These are phyloP conservation scores for Quercus wislizeni DNA, from an alignment of 306 rosid genomes.

Conservation along the genomic window DNA sequence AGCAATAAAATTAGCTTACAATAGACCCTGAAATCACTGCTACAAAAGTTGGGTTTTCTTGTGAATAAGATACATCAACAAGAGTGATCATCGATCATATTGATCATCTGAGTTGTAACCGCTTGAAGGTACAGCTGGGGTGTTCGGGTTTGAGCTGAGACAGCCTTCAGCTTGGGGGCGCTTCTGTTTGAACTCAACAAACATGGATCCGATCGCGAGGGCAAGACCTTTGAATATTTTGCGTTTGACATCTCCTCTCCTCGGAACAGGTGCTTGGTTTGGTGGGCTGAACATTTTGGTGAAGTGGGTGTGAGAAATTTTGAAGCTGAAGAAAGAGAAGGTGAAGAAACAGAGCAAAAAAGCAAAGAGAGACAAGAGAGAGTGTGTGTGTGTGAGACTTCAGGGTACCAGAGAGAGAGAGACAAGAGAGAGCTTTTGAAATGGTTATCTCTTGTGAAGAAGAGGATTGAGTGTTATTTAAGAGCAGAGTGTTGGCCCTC, in stretches of 20 bases:
- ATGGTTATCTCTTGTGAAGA: no score
- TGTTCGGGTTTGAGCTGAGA: slow-evolving; percentile 15
- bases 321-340: neutral
- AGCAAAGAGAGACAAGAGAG: no score
- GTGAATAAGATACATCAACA: no score
- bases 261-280: slow-evolving; percentile 13
- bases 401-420: neutral
- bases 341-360: neutral
- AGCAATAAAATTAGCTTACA: neutral
- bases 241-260: slow-evolving; percentile 40
- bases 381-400: fast-evolving
- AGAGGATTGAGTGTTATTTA: neutral
- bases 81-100: no score
- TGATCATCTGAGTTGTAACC: slow-evolving; percentile 1
- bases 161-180: slow-evolving; percentile 8
- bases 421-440: neutral
- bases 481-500: fast-evolving
- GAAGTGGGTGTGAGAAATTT: neutral
- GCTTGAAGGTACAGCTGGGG: slow-evolving; percentile 19
- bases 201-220: neutral
- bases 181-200: neutral
- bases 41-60: neutral
- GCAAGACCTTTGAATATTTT: slow-evolving; percentile 16
- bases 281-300: neutral
- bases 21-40: neutral